Percentiles rank a stretch among this genome's conserved stretches.
Conservation (phyloP, 2,329 filamentous ascomycete genomes). For the Microascus cirrosus region DNA sequence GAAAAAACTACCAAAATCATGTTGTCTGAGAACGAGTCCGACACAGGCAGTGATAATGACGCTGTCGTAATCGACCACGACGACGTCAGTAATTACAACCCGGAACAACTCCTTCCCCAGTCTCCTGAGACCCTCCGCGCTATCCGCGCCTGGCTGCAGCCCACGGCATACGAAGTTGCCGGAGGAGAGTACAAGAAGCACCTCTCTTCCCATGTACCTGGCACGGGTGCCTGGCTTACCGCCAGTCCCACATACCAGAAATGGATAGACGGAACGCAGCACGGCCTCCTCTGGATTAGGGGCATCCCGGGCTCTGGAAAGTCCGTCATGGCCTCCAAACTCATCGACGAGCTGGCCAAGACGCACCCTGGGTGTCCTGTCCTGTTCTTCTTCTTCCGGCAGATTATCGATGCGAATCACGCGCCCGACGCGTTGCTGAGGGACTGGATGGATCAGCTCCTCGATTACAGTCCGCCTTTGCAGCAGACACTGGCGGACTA, state of each 20-base stretch:
- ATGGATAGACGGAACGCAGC: constrained; percentile 7
- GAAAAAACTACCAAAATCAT: no score
- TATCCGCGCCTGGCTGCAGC: constrained; percentile 18
- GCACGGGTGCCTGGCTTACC: constrained; percentile 11
- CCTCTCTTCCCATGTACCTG: constrained; percentile 9
- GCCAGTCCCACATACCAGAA: constrained; percentile 8
- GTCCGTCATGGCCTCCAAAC: constrained; percentile 18
- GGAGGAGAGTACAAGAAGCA: constrained; percentile 17
- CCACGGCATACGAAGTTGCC: constrained; percentile 14
- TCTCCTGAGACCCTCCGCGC: constrained; percentile 7
- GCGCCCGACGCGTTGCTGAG: constrained; percentile 16
- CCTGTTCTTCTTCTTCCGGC: constrained; percentile 26
- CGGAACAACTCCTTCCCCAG: constrained; percentile 18
- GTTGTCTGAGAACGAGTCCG: no score
- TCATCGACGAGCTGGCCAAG: constrained; percentile 8
- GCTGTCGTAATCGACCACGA: constrained; percentile 14
- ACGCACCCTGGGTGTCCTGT: constrained; percentile 12
- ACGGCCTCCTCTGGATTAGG: constrained; percentile 17
- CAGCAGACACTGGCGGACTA: constrained; percentile 12
- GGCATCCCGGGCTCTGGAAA: constrained; percentile 27
- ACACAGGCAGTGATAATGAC: constrained; percentile 9
- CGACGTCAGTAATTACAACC: constrained; percentile 20
- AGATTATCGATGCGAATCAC: constrained; percentile 24
- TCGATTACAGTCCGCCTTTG: constrained; percentile 17
- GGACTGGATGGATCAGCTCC: constrained; percentile 22